Conservation (phyloP, 768 basidiomycete genomes). For the Boletus insuetus region DNA sequence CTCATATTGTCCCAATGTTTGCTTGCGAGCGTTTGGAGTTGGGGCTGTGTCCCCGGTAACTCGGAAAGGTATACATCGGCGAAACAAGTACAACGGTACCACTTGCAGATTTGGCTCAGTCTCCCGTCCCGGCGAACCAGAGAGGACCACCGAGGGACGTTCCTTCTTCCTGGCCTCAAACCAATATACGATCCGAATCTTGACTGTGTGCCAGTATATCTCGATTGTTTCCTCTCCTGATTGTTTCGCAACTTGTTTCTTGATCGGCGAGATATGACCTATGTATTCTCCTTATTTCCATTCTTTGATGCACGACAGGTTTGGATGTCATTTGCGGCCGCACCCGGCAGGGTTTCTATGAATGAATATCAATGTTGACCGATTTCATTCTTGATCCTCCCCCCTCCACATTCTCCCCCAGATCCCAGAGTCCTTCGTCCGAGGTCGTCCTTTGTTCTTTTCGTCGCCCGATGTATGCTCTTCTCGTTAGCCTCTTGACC, state of each 20-base stretch:
- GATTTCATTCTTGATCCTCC: neutral
- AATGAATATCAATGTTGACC: constrained; percentile 4
- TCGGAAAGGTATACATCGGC: too few relatives aligned
- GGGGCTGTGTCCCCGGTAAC: too few relatives aligned
- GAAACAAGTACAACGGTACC: too few relatives aligned
- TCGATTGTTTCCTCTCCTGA: neutral
- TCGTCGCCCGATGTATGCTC: constrained; percentile 18
- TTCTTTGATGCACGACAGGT: neutral
- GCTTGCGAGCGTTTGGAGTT: too few relatives aligned
- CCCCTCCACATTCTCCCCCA: neutral
- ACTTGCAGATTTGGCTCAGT: neutral
- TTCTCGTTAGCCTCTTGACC: constrained; percentile 25
- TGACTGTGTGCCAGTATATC: neutral
- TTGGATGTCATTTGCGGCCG: neutral
- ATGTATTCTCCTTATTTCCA: neutral
- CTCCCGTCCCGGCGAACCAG: neutral
- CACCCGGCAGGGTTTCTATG: too few relatives aligned
- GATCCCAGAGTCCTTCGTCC: neutral
- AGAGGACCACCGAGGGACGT: too few relatives aligned
- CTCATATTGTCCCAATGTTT: too few relatives aligned
- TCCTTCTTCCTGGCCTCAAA: too few relatives aligned
- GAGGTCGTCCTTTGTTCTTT: neutral
- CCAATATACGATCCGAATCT: neutral
- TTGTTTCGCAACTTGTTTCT: neutral
- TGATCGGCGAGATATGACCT: too few relatives aligned